These are phyloP conservation scores for Eragrostis tef DNA, from an alignment of 202 grass and related monocot genomes.

Conservation along the genomic window DNA sequence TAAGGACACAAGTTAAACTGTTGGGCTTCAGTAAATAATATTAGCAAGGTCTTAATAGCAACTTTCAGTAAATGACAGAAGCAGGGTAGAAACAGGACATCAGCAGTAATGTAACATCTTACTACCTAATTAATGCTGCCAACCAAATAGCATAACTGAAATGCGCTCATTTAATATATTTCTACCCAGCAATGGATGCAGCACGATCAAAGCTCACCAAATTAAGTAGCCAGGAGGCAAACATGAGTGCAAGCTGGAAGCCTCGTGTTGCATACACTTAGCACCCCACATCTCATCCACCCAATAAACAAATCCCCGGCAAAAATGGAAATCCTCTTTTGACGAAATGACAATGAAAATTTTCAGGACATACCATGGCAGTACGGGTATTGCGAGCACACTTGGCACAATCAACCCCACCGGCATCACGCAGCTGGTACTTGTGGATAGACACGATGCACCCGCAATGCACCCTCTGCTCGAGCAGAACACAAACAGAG, in stretches of 20 bases:
- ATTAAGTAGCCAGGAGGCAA: not conserved
- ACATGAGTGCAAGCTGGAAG: not conserved
- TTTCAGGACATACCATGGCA: conserved; percentile 57
- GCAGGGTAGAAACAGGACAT: conserved; percentile 17
- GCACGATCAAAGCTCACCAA: conserved; percentile 20
- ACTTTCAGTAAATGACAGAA: conserved; percentile 13
- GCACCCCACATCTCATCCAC: not conserved
- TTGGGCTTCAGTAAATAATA: not conserved
- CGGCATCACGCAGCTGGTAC: conserved; percentile 78
- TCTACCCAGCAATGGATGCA: conserved; percentile 20
- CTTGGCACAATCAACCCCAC: conserved; percentile 75
- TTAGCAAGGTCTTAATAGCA: not conserved
- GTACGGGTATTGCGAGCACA: conserved; percentile 70
- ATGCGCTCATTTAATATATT: not conserved
- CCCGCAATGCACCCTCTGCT: conserved; percentile 87
- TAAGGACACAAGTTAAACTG: not conserved
- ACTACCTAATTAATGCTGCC: conserved; percentile 40
- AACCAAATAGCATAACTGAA: conserved; percentile 42
- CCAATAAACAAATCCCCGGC: conserved; percentile 13
- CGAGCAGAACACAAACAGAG: conserved; percentile 44
- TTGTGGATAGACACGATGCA: conserved; percentile 79
- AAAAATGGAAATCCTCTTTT: not conserved
- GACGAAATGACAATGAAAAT: not conserved
- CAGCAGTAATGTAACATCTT: conserved; percentile 14
- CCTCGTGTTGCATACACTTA: not conserved